A percentile compares a stretch with the other conserved stretches of the same genome.
phyloP scores from a whole-genome alignment of 176 grass and related monocot genomes.

The Oryza nivara region DNA sequence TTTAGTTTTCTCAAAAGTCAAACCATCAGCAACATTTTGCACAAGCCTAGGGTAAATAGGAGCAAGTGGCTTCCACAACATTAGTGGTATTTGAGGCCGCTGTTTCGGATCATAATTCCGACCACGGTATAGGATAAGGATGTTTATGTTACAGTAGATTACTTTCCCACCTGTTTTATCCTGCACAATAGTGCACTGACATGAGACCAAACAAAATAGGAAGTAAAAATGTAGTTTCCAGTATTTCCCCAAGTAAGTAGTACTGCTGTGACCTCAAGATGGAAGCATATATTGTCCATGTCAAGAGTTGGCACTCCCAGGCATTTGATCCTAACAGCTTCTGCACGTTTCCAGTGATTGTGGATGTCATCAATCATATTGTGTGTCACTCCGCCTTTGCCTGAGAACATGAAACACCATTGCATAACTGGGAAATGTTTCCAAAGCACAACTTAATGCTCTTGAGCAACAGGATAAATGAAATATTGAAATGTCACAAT shows the following conservation, averaged over 20 bases:
- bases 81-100: conserved; percentile 57
- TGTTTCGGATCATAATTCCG: conserved; percentile 59
- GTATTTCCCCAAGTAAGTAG: conserved; percentile 8
- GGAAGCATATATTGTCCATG: conserved; percentile 74
- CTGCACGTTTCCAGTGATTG: conserved; percentile 75
- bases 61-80: conserved; percentile 79
- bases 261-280: conserved; percentile 66
- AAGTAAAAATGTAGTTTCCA: not conserved
- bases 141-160: conserved; percentile 55
- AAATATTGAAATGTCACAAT: not conserved
- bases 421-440: not conserved
- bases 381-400: conserved; percentile 72
- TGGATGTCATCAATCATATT: conserved; percentile 87
- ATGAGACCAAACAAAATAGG: not conserved
- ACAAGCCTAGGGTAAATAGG: conserved; percentile 73
- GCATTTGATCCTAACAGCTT: conserved; percentile 80
- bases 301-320: conserved; percentile 76
- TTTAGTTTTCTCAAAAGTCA: conserved; percentile 72
- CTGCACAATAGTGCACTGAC: conserved; percentile 40
- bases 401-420: conserved; percentile 35
- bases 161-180: conserved; percentile 82
- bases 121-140: conserved; percentile 66
- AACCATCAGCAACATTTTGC: conserved; percentile 55
- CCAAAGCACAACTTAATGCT: not conserved
- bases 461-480: too few relatives aligned